Percentiles rank a stretch among this genome's conserved stretches.
phyloP scores from a whole-genome alignment of 768 basidiomycete genomes.

The Hortiboletus campestris region DNA sequence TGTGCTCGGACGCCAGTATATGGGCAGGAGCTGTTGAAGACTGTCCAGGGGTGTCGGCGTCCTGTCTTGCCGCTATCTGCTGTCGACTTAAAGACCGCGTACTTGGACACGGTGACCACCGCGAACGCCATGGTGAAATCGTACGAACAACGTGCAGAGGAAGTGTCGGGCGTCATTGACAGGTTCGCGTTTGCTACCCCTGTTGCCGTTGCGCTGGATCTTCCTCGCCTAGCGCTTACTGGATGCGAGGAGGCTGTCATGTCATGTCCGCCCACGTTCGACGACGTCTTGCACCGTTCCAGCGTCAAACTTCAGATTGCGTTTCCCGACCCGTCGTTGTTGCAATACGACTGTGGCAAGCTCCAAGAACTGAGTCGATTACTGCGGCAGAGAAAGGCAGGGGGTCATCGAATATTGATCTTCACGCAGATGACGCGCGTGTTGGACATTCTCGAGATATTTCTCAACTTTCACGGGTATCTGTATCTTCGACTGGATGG shows the following conservation, averaged over 20 bases:
- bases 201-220: slow-evolving; percentile 68
- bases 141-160: slow-evolving; percentile 54
- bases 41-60: slow-evolving; percentile 37
- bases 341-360: slow-evolving; percentile 97
- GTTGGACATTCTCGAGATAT: slow-evolving; percentile 91
- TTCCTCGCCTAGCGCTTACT: slow-evolving; percentile 61
- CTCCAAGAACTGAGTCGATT: slow-evolving; percentile 80
- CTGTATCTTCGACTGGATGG: slow-evolving; percentile 94
- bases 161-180: slow-evolving; percentile 54
- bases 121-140: slow-evolving; percentile 60
- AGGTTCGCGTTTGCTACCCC: slow-evolving; percentile 83
- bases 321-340: slow-evolving; percentile 83
- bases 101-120: slow-evolving; percentile 42
- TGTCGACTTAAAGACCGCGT: slow-evolving; percentile 36
- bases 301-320: slow-evolving; percentile 88
- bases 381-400: slow-evolving; percentile 79
- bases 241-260: slow-evolving; percentile 35
- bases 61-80: slow-evolving; percentile 54
- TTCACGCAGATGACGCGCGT: slow-evolving; percentile 98
- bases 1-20: slow-evolving; percentile 51
- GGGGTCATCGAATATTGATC: slow-evolving; percentile 87
- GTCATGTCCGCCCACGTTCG: slow-evolving; percentile 49
- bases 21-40: slow-evolving; percentile 44
- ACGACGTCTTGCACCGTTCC: slow-evolving; percentile 64
- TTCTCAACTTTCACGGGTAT: slow-evolving; percentile 89